phyloP scores from a whole-genome alignment of 2,329 filamentous ascomycete species.

The Pestalotiopsis sp. region DNA sequence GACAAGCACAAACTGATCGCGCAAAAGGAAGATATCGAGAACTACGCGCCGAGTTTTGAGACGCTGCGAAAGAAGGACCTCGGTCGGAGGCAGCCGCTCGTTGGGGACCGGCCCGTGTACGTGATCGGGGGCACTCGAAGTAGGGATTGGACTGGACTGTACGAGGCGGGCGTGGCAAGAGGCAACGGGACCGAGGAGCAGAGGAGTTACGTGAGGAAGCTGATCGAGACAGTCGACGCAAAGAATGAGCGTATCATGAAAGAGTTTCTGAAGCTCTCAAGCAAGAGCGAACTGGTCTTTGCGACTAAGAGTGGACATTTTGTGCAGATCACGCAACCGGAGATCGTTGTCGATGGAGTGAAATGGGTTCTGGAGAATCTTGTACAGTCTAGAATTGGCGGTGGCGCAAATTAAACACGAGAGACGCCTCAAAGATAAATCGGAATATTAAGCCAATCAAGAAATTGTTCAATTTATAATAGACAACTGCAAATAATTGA shows the following conservation, averaged over 20 bases:
- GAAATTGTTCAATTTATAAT: no score
- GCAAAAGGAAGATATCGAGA: neutral
- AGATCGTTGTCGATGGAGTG: constrained; percentile 36
- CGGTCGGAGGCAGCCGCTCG: constrained; percentile 26
- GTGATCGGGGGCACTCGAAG: constrained; percentile 25
- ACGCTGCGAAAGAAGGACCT: constrained; percentile 31
- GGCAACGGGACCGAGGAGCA: constrained; percentile 33
- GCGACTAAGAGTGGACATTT: constrained; percentile 37
- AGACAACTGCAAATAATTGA: no score
- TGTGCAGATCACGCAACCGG: constrained; percentile 38
- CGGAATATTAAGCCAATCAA: no score
- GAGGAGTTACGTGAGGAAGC: neutral
- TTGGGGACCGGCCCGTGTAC: constrained; percentile 25
- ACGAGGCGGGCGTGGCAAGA: constrained; percentile 31
- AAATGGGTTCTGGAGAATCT: constrained; percentile 29
- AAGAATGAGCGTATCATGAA: constrained; percentile 11
- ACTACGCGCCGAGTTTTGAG: constrained; percentile 22
- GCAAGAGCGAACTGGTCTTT: constrained; percentile 29
- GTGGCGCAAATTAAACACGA: no score
- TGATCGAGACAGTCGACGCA: neutral
- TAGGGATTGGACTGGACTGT: constrained; percentile 33
- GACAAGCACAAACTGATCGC: constrained; percentile 17
- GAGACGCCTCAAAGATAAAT: no score
- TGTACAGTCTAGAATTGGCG: neutral
- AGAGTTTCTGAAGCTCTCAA: constrained; percentile 30